Percentiles rank a stretch among this genome's conserved stretches.
Conservation (phyloP, 768 basidiomycete genomes). For the Pulveroboletus sp. region DNA sequence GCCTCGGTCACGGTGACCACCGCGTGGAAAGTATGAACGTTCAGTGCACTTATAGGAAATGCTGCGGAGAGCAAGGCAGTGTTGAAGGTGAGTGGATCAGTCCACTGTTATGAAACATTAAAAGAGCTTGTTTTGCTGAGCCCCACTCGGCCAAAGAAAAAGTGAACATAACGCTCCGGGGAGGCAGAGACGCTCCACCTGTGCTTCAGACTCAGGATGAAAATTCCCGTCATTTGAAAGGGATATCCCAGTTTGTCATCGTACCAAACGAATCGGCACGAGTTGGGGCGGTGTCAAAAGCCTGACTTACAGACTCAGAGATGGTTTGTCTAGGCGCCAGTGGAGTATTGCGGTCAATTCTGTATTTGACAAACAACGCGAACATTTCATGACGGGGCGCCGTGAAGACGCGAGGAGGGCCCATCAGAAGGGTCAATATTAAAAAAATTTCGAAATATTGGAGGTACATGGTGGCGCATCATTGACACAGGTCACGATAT, state of each 20-base stretch:
- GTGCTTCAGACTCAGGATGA: not conserved
- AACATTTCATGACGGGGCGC: not conserved
- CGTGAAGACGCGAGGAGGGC: slow-evolving; percentile 5
- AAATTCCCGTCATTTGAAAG: too few relatives aligned
- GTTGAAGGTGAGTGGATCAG: slow-evolving; percentile 8
- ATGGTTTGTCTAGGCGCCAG: not conserved
- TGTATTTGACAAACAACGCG: not conserved
- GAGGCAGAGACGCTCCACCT: not conserved
- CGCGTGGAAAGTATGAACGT: slow-evolving; percentile 6
- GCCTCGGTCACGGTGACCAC: not conserved
- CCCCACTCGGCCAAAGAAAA: slow-evolving; percentile 1
- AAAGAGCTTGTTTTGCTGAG: not conserved
- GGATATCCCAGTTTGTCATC: too few relatives aligned
- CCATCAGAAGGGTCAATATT: slow-evolving; percentile 1
- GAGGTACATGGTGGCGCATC: slow-evolving; percentile 17
- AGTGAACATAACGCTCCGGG: not conserved
- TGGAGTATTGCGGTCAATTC: too few relatives aligned
- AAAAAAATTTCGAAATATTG: too few relatives aligned
- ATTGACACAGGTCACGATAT: slow-evolving; percentile 1
- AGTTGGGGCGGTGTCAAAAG: too few relatives aligned
- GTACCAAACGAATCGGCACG: not conserved
- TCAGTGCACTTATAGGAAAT: slow-evolving; percentile 1
- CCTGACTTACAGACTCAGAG: too few relatives aligned
- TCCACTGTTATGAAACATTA: slow-evolving; percentile 1
- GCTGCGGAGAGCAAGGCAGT: slow-evolving; percentile 14